Evolutionary conservation across 2,329 filamentous ascomycete species (phyloP).

Genomic region (Arthroderma sp.): DNA sequence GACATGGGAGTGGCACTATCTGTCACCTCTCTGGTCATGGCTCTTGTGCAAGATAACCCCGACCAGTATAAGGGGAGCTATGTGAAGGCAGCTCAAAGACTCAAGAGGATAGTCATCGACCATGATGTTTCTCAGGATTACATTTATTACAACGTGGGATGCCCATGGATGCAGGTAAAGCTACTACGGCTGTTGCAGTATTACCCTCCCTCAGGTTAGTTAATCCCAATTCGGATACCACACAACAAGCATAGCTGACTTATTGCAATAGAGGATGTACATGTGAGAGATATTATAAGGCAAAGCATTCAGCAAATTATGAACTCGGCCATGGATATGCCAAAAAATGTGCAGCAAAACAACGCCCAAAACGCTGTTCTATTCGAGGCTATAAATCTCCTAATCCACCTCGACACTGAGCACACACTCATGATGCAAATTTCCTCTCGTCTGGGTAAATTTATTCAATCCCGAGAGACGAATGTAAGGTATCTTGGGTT

Average conservation of each 20-base stretch:
- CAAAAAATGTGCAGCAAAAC: conserved; percentile 98
- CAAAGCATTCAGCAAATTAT: conserved; percentile 85
- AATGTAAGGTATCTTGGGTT: conserved; percentile 93
- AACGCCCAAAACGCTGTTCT: conserved; percentile 96
- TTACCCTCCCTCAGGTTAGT: conserved; percentile 77
- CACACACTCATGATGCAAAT: conserved; percentile 93
- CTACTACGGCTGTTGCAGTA: conserved; percentile 84
- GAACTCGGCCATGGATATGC: conserved; percentile 80
- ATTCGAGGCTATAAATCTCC: conserved; percentile 96
- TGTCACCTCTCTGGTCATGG: conserved; percentile 90
- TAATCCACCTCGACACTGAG: conserved; percentile 94
- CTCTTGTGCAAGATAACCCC: conserved; percentile 83
- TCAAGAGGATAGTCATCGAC: conserved; percentile 85
- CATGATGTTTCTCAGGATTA: conserved; percentile 84
- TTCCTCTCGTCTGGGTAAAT: conserved; percentile 77
- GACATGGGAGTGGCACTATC: conserved; percentile 92
- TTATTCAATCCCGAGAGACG: conserved; percentile 92
- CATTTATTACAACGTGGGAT: conserved; percentile 98
- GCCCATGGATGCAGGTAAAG: conserved; percentile 96
- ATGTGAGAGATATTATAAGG: conserved; percentile 81
- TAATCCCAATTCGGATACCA: conserved; percentile 11
- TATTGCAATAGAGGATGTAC: conserved; percentile 60
- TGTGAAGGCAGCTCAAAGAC: conserved; percentile 75
- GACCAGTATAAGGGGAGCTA: conserved; percentile 92
- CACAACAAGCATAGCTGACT: background rate